Conservation (phyloP, 768 basidiomycete genomes). For the Collybia mongolica region DNA sequence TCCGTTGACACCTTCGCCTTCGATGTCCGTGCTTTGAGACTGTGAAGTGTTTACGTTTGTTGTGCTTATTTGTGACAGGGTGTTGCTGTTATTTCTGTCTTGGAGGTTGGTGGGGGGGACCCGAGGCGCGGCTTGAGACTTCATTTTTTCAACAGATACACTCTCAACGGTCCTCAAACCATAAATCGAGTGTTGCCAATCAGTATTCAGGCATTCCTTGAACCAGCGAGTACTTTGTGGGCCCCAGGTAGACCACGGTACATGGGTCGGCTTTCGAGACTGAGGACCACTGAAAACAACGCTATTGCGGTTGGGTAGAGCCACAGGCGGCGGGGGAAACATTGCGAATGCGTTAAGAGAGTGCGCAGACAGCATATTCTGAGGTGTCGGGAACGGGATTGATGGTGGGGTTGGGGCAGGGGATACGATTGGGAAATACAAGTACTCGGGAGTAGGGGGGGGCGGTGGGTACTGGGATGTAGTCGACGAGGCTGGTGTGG, state of each 20-base stretch:
- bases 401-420: conserved; percentile 3
- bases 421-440: conserved; percentile 3
- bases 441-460: neutral
- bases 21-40: too few relatives aligned
- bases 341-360: neutral
- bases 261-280: conserved; percentile 9
- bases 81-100: neutral
- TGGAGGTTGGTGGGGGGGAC: too few relatives aligned
- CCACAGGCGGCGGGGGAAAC: neutral
- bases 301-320: neutral
- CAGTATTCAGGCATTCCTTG: conserved; percentile 43
- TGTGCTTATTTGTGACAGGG: neutral
- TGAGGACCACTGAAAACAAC: neutral
- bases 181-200: conserved; percentile 57
- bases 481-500: neutral
- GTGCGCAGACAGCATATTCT: neutral
- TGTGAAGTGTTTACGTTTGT: too few relatives aligned
- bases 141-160: conserved; percentile 17
- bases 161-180: conserved; percentile 51
- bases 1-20: neutral
- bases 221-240: conserved; percentile 54
- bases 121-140: too few relatives aligned
- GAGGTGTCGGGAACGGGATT: neutral
- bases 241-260: conserved; percentile 54
- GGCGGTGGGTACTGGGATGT: conserved; percentile 1